Conservation (phyloP, 257 asterid species). For the Solanum phureja region DNA sequence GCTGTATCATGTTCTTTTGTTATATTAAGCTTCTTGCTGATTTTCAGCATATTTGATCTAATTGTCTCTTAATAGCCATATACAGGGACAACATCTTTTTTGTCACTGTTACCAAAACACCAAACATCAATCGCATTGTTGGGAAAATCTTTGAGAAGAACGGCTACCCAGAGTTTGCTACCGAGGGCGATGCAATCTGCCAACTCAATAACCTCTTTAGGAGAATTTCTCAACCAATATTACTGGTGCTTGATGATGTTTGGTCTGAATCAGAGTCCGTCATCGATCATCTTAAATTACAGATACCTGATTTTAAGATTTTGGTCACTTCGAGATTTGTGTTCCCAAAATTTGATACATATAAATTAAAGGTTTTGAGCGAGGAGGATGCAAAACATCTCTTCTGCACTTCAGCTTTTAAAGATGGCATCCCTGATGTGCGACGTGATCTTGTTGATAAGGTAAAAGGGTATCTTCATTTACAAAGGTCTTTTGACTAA, state of each 20-base stretch:
- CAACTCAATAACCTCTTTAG: constrained; percentile 5
- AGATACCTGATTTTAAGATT: constrained; percentile 8
- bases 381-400: constrained; percentile 17
- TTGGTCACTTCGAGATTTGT: constrained; percentile 25
- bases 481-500: background rate
- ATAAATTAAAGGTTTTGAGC: constrained; percentile 14
- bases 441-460: constrained; percentile 14
- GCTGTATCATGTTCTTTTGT: background rate
- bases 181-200: constrained; percentile 12
- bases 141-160: constrained; percentile 11
- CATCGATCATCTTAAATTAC: constrained; percentile 6
- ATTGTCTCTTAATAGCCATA: background rate
- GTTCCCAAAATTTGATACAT: constrained; percentile 14
- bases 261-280: constrained; percentile 14
- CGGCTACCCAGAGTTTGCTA: background rate
- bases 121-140: constrained; percentile 11
- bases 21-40: background rate
- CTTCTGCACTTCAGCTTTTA: constrained; percentile 17
- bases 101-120: constrained; percentile 14
- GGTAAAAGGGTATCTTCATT: constrained; percentile 4
- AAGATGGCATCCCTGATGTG: constrained; percentile 4
- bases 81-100: constrained; percentile 18
- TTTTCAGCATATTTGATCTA: background rate
- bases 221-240: background rate
- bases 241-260: constrained; percentile 32